These are phyloP conservation scores for Hyaloscypha finlandica DNA, from an alignment of 495 filamentous ascomycete genomes.

Conservation along the genomic window DNA sequence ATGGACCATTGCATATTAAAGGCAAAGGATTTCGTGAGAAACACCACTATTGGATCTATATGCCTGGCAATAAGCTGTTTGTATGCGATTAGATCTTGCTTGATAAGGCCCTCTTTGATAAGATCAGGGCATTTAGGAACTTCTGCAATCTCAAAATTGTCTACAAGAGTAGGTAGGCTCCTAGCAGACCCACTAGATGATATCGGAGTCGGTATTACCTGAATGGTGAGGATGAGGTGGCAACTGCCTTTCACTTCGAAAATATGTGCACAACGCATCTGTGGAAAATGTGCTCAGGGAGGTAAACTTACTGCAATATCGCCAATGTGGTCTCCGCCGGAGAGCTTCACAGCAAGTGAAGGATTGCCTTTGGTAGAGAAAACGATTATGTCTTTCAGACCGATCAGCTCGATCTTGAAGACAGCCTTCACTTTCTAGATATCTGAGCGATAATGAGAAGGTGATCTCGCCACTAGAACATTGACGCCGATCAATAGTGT, in stretches of 20 bases:
- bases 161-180: slow-evolving; percentile 68
- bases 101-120: slow-evolving; percentile 55
- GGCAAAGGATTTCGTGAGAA: slow-evolving; percentile 24
- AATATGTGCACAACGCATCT: not conserved
- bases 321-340: slow-evolving; percentile 94
- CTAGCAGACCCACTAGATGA: slow-evolving; percentile 76
- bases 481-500: slow-evolving; percentile 63
- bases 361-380: slow-evolving; percentile 76
- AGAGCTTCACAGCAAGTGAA: slow-evolving; percentile 73
- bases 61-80: slow-evolving; percentile 39
- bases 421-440: slow-evolving; percentile 68
- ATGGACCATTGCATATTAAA: slow-evolving; percentile 68
- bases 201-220: not conserved
- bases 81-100: slow-evolving; percentile 57
- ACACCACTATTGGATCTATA: slow-evolving; percentile 8
- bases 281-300: not conserved
- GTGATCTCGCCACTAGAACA: slow-evolving; percentile 82
- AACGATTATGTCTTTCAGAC: slow-evolving; percentile 84
- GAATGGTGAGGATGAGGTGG: not conserved
- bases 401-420: slow-evolving; percentile 65
- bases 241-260: not conserved
- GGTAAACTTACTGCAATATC: slow-evolving; percentile 57
- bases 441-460: slow-evolving; percentile 79
- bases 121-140: slow-evolving; percentile 46
- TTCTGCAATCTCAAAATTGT: slow-evolving; percentile 69